phyloP scores from a whole-genome alignment of 2,329 filamentous ascomycete genomes.

The Mycosphaerella sp. region DNA sequence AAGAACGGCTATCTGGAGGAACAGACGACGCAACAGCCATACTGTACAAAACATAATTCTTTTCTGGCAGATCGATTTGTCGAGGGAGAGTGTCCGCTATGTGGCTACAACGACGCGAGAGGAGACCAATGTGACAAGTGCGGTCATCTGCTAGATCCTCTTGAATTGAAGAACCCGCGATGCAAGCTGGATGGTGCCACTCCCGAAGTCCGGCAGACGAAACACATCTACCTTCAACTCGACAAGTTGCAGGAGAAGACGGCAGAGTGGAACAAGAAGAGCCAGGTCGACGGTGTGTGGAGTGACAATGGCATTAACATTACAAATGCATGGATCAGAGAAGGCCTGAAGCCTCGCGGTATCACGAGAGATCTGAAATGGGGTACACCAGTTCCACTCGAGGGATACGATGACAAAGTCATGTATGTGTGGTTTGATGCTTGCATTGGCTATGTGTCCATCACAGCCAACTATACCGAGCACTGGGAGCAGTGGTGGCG shows the following conservation, averaged over 20 bases:
- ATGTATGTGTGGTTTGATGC: constrained; percentile 93
- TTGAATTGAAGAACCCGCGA: constrained; percentile 67
- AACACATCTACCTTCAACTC: constrained; percentile 82
- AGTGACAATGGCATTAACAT: constrained; percentile 68
- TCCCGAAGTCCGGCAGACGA: constrained; percentile 74
- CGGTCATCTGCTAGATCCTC: constrained; percentile 43
- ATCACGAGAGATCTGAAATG: constrained; percentile 92
- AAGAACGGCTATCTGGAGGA: constrained; percentile 85
- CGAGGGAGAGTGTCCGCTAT: constrained; percentile 71
- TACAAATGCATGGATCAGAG: constrained; percentile 72
- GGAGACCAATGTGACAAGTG: constrained; percentile 53
- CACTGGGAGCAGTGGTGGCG: constrained; percentile 95
- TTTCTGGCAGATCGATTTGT: constrained; percentile 85
- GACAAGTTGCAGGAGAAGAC: constrained; percentile 76
- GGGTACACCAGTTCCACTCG: constrained; percentile 61
- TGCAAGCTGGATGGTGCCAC: constrained; percentile 87
- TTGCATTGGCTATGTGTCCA: constrained; percentile 91
- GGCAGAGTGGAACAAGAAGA: constrained; percentile 68
- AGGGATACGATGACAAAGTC: constrained; percentile 67
- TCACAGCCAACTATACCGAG: constrained; percentile 81
- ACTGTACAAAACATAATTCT: constrained; percentile 59
- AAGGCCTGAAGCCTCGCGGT: constrained; percentile 77
- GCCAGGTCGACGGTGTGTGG: constrained; percentile 70
- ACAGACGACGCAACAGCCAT: constrained; percentile 80
- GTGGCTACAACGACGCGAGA: constrained; percentile 49